These are phyloP conservation scores for Alternaria hordeiaustralica DNA, from an alignment of 2,329 filamentous ascomycete species.

Conservation along the genomic window DNA sequence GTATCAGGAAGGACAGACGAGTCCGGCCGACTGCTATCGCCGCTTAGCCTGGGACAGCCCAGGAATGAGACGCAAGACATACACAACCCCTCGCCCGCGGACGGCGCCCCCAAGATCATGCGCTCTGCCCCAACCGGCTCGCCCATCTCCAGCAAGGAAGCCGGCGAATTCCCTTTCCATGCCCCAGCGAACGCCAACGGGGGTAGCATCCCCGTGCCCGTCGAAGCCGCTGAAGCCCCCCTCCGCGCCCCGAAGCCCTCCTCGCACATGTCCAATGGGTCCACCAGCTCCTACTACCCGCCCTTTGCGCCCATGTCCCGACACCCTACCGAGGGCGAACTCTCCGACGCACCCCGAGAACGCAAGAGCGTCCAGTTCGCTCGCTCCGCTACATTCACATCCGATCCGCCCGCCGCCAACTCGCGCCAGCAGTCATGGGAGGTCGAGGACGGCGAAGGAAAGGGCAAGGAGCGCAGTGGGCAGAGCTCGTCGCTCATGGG, in stretches of 20 bases:
- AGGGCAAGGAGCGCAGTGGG: conserved; percentile 54
- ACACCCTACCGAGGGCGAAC: conserved; percentile 40
- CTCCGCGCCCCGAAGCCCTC: conserved; percentile 24
- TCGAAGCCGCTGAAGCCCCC: conserved; percentile 23
- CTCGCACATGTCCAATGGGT: conserved; percentile 32
- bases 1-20: conserved; percentile 21
- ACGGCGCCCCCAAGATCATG: conserved; percentile 39
- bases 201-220: conserved; percentile 24
- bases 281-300: conserved; percentile 32
- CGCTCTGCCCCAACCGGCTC: conserved; percentile 40
- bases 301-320: conserved; percentile 43
- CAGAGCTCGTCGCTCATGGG: conserved; percentile 73
- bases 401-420: conserved; percentile 56
- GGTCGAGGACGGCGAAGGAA: conserved; percentile 67
- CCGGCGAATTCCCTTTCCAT: conserved; percentile 48
- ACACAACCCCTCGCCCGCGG: conserved; percentile 17
- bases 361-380: conserved; percentile 80
- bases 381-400: conserved; percentile 49
- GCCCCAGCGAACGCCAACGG: conserved; percentile 23
- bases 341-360: conserved; percentile 46
- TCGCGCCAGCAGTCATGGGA: conserved; percentile 71
- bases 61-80: conserved; percentile 23
- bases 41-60: conserved; percentile 32
- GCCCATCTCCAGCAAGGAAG: conserved; percentile 33
- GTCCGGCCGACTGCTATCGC: conserved; percentile 28